Conservation (phyloP, 352 stramenopile genomes). For the Globisporangium splendens region DNA sequence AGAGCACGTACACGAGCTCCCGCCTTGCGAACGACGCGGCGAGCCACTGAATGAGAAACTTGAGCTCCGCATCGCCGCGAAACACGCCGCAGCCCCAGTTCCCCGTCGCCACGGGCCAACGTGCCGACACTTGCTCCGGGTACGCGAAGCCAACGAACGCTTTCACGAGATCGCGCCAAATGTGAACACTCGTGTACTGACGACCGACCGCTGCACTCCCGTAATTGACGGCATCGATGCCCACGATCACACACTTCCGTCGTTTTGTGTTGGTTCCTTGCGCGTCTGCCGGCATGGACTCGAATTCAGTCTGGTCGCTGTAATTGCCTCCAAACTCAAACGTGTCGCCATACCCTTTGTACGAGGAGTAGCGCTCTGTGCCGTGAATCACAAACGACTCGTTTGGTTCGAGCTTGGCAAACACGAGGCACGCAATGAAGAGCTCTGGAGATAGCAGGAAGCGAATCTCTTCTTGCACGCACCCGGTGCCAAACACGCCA, state of each 20-base stretch:
- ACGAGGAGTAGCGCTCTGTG: slow-evolving; percentile 52
- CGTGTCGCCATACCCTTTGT: slow-evolving; percentile 55
- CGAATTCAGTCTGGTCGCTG: slow-evolving; percentile 27
- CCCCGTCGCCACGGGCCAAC: slow-evolving; percentile 67
- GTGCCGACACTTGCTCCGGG: slow-evolving; percentile 11
- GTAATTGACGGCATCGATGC: slow-evolving; percentile 75
- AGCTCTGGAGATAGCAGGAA: slow-evolving; percentile 75
- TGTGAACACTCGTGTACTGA: slow-evolving; percentile 43
- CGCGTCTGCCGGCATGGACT: slow-evolving; percentile 9
- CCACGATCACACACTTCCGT: slow-evolving; percentile 58
- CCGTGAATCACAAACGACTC: slow-evolving; percentile 74
- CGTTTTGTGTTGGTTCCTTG: slow-evolving; percentile 13
- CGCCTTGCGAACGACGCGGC: slow-evolving; percentile 50
- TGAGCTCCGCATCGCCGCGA: slow-evolving; percentile 63
- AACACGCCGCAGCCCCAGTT: slow-evolving; percentile 87
- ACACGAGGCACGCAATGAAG: slow-evolving; percentile 59
- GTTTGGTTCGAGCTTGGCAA: slow-evolving; percentile 55
- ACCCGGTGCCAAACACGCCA: slow-evolving; percentile 65
- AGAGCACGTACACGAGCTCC: slow-evolving; percentile 58
- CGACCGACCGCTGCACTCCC: slow-evolving; percentile 25
- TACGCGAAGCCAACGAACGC: slow-evolving; percentile 62
- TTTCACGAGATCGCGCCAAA: slow-evolving; percentile 70
- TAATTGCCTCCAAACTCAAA: slow-evolving; percentile 48
- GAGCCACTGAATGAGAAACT: slow-evolving; percentile 82
- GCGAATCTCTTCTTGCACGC: slow-evolving; percentile 83